These are phyloP conservation scores for Alternaria incomplexa DNA, from an alignment of 2,329 filamentous ascomycete species.

Conservation along the genomic window DNA sequence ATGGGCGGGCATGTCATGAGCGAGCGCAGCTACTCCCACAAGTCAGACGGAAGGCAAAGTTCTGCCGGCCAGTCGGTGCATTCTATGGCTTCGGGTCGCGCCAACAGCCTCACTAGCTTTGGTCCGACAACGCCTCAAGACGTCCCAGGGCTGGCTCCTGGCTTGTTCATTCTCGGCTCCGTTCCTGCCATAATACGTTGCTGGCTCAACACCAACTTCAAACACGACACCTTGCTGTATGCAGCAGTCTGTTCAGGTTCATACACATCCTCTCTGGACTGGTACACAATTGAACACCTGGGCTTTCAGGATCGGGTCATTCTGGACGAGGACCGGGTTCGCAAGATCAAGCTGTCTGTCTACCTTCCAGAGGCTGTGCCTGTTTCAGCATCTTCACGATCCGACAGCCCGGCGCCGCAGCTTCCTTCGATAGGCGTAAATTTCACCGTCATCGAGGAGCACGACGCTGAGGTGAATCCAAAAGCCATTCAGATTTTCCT, in stretches of 20 bases:
- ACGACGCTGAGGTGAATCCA: constrained; percentile 55
- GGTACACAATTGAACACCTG: constrained; percentile 75
- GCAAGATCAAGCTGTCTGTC: constrained; percentile 77
- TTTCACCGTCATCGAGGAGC: constrained; percentile 74
- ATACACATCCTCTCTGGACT: constrained; percentile 82
- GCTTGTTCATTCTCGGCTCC: constrained; percentile 82
- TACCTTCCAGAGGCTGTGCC: constrained; percentile 92
- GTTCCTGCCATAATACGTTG: constrained; percentile 95
- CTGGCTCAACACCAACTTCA: constrained; percentile 91
- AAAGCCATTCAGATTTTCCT: constrained; percentile 83
- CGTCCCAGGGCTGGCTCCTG: constrained; percentile 77
- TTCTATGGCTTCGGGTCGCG: constrained; percentile 78
- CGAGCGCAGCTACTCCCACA: constrained; percentile 90
- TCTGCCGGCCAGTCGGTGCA: constrained; percentile 85
- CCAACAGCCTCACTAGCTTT: constrained; percentile 72
- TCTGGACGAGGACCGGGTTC: constrained; percentile 68
- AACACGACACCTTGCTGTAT: constrained; percentile 86
- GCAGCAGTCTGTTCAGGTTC: constrained; percentile 93
- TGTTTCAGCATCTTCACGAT: constrained; percentile 74
- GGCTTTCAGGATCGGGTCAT: constrained; percentile 71
- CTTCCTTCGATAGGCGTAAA: constrained; percentile 81
- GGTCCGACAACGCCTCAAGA: constrained; percentile 81
- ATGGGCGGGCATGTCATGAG: constrained; percentile 81
- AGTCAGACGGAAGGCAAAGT: constrained; percentile 93
- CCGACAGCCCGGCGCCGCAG: constrained; percentile 74